These are phyloP conservation scores for Ramaria sp. DNA, from an alignment of 768 basidiomycete genomes.

Conservation along the genomic window DNA sequence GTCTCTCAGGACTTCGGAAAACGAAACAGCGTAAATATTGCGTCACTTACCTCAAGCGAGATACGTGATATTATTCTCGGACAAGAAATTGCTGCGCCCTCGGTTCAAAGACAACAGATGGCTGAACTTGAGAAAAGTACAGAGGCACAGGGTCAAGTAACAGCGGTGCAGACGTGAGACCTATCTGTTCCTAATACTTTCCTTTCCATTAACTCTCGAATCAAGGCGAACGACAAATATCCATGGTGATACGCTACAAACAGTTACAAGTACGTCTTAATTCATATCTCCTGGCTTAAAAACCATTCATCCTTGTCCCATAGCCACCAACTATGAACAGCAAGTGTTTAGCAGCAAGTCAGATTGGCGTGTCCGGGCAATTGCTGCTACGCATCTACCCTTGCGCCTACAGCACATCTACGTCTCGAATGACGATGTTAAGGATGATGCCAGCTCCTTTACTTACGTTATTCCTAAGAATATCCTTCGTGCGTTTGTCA, in stretches of 20 bases:
- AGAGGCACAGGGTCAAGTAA: constrained; percentile 91
- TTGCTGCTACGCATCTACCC: constrained; percentile 91
- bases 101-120: constrained; percentile 97
- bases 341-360: constrained; percentile 99
- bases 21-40: constrained; percentile 97
- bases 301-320: neutral
- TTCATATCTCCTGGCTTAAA: neutral
- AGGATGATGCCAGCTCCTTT: constrained; percentile 89
- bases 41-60: constrained; percentile 91
- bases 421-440: constrained; percentile 98
- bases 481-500: constrained; percentile 85
- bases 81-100: constrained; percentile 95
- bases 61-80: constrained; percentile 97
- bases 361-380: constrained; percentile 98
- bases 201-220: constrained; percentile 10
- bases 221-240: constrained; percentile 88
- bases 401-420: constrained; percentile 97
- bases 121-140: constrained; percentile 95
- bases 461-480: constrained; percentile 98
- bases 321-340: constrained; percentile 94
- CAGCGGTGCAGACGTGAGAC: constrained; percentile 80
- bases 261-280: constrained; percentile 68
- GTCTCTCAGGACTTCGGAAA: constrained; percentile 82
- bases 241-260: constrained; percentile 93
- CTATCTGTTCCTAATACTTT: neutral